phyloP scores from a whole-genome alignment of 176 grass and related monocot species.

The Chloris gayana region DNA sequence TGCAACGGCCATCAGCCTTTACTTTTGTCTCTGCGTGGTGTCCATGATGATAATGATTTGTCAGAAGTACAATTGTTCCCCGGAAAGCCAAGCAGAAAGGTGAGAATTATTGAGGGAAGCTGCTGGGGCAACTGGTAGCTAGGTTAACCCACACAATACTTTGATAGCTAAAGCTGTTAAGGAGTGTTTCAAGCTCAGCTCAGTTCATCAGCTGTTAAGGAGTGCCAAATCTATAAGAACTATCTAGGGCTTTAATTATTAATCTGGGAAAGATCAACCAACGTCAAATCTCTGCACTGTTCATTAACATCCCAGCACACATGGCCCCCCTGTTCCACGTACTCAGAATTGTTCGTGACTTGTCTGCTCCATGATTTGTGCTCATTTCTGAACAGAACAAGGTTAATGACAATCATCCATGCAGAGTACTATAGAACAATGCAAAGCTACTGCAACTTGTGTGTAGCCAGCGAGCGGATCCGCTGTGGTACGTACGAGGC shows the following conservation, averaged over 20 bases:
- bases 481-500: not conserved
- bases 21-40: conserved; percentile 36
- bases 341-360: not conserved
- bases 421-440: not conserved
- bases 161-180: not conserved
- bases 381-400: conserved; percentile 17
- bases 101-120: conserved; percentile 10
- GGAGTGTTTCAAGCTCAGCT: not conserved
- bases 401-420: not conserved
- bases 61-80: conserved; percentile 30
- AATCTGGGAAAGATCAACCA: not conserved
- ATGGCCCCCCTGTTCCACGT: not conserved
- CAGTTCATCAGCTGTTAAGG: not conserved
- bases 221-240: too few species aligned
- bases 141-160: not conserved
- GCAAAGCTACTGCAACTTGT: not conserved
- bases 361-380: not conserved
- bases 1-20: conserved; percentile 14
- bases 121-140: not conserved
- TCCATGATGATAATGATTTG: not conserved
- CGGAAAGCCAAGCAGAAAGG: conserved; percentile 26
- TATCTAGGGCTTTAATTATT: not conserved
- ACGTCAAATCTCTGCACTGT: not conserved
- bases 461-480: not conserved
- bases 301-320: not conserved